Evolutionary conservation across 2,329 filamentous ascomycete species (phyloP), one percentile per base, ranked within the genome.

Genomic region (Colletotrichum tanaceti): DNA sequence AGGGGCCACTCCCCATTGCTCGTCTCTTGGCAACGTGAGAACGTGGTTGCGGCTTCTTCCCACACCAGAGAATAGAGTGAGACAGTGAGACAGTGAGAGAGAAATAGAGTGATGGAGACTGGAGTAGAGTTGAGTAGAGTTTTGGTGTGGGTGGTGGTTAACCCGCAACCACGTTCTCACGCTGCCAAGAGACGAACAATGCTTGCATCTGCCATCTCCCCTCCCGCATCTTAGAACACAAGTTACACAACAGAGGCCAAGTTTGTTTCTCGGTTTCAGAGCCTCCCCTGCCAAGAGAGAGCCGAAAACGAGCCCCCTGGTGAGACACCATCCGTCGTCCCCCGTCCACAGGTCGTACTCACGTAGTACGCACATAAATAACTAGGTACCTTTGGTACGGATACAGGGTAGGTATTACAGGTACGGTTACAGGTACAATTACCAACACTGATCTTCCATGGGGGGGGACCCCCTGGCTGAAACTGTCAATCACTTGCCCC

Each of bases 251-350:
- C n/a, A n/a, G n/a, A 53, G 11, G 60, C 24, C 58, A n/a, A n/a
- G 65, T 38, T 20, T 59, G 65, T 68, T 68, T 68, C 55, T 55
- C 50, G 3, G 65, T 68, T 68, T 68, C 65, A 68, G 65, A 59
- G 10, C 32, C 35, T 4, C 39, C n/a, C n/a, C n/a, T 61, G 65
- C 65, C 65, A 65, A 68, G 65, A n/a, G 20, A 28, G 54, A n/a
- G n/a, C 62, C 65, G 47, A 61, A 61, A 68, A 44, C 38, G 38
- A 50, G 9, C 44, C n/a, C n/a, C n/a, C n/a, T 68, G 50, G 65
- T 68, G 65, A 55, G 65, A 68, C 65, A 47, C 32, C 20, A 20
- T n/a, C 49, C 63, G 24, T 5, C 16, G 38, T 9, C 22, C 38
- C 54, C 22, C 28, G 28, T 28, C 28, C 28, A 28, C 28, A 5